Evolutionary conservation across 129 eudicot genomes (phyloP), one percentile per base, ranked within the genome.

Genomic region (Gnaphalium uliginosum): DNA sequence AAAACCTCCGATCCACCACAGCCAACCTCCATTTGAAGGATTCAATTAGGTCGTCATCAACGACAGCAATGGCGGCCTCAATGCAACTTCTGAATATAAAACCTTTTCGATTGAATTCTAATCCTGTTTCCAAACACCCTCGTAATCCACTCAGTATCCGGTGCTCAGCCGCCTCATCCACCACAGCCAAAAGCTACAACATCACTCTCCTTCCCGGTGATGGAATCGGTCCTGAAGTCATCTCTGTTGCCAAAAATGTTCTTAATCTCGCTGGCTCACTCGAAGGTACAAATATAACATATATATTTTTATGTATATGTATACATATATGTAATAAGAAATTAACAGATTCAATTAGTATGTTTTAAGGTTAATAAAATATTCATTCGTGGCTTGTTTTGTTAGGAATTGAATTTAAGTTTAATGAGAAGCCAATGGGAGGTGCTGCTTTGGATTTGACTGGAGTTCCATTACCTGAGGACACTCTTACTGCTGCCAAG

Each of bases 201-300:
- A 76, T 93, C 85, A 90, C 98, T 62, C 87, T 93, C 51, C 98
- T 93, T 66, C 96, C 98, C 65, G 98, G 98, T 27, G 98, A 94
- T 84, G 98, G 98, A 74, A 94, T 90, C 63, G 98, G 98, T 68
- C 98, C 98, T 9, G 98, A 94, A 78, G 96, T 94, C 82, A 84
- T 94, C 69, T 88, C 96, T 32, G 96, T 90, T 25, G 96, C 98
- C 73, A 90, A 87, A 25, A 76, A 78, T 51, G 96, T 90, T 37
- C 98, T 94, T 35, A 64, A 80, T 11, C 88, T 86, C 68, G 89
- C 84, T 39, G 96, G 83, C 68, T 84, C 93, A 6, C 64, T 83
- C 2, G 86, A 94, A 87, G 97, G 96, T 90, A 74, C 37, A 17
- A 0, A 15, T 32, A 64, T 0, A 30, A 0, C 15, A 8, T 8